A percentile compares a stretch with the other conserved stretches of the same genome.
phyloP scores from a whole-genome alignment of 371 early-diverging fungal species.

The Circinella minor region DNA sequence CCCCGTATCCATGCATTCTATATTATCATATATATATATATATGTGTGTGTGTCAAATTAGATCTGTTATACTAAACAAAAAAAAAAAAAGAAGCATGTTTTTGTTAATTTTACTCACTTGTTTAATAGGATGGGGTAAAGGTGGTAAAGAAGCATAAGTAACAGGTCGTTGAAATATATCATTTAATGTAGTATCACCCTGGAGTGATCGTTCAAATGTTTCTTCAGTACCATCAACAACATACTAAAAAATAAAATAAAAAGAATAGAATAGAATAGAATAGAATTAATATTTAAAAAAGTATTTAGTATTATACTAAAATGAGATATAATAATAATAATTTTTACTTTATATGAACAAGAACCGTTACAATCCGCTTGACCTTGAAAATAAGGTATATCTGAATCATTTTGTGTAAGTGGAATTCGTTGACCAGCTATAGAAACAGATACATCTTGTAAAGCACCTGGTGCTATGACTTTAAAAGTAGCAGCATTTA shows the following conservation, averaged over 20 bases:
- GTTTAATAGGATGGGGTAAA: slow-evolving; percentile 54
- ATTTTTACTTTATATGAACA: slow-evolving; percentile 47
- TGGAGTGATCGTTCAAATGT: slow-evolving; percentile 49
- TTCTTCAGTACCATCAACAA: slow-evolving; percentile 51
- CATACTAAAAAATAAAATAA: slow-evolving; percentile 42
- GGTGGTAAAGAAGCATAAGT: slow-evolving; percentile 60
- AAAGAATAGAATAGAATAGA: no score
- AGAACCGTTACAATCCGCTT: slow-evolving; percentile 38
- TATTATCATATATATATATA: not conserved
- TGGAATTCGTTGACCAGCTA: slow-evolving; percentile 44
- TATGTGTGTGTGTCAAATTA: not conserved
- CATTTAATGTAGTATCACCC: slow-evolving; percentile 47
- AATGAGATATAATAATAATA: no score
- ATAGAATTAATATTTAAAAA: no score
- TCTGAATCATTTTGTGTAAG: slow-evolving; percentile 47
- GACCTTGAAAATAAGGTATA: slow-evolving; percentile 51
- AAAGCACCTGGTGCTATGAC: slow-evolving; percentile 58
- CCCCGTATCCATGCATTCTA: slow-evolving; percentile 49
- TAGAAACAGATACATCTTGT: slow-evolving; percentile 46
- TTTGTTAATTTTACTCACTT: not conserved
- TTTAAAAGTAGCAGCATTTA: slow-evolving; percentile 33
- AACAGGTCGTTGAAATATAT: slow-evolving; percentile 51
- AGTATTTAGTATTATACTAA: no score
- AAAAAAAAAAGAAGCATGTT: not conserved
- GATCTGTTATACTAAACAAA: no score